Evolutionary conservation across 2,329 filamentous ascomycete genomes (phyloP).

Genomic region (Fusarium sterilihyphosum): DNA sequence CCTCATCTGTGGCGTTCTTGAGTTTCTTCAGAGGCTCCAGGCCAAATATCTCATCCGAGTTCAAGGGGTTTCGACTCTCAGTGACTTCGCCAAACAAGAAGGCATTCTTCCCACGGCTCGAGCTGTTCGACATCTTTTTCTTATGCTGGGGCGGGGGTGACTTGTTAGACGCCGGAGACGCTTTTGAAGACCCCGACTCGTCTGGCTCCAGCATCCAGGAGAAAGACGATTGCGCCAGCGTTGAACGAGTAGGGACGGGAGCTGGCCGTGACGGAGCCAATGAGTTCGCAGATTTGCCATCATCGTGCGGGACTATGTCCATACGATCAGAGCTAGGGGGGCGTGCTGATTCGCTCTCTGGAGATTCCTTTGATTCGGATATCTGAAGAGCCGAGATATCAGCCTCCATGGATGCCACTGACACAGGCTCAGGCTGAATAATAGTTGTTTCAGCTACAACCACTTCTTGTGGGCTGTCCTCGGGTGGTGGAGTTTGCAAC

Average conservation of each 20-base stretch:
- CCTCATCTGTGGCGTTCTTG: constrained; percentile 31
- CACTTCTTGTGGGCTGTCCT: constrained; percentile 23
- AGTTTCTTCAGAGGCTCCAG: constrained; percentile 58
- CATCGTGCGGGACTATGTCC: constrained; percentile 28
- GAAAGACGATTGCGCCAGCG: constrained; percentile 78
- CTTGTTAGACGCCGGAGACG: constrained; percentile 38
- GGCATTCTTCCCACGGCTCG: constrained; percentile 64
- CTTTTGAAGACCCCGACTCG: constrained; percentile 44
- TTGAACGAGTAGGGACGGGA: constrained; percentile 68
- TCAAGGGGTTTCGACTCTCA: constrained; percentile 49
- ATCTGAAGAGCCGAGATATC: constrained; percentile 37
- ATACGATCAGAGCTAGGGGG: constrained; percentile 27
- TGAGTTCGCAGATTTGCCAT: constrained; percentile 17
- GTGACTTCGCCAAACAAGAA: constrained; percentile 68
- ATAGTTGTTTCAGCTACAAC: constrained; percentile 19
- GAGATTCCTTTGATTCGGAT: constrained; percentile 5
- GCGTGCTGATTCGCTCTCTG: constrained; percentile 1
- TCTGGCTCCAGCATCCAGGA: constrained; percentile 80
- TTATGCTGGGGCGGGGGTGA: constrained; percentile 50
- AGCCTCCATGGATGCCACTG: constrained; percentile 4
- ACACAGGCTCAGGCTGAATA: constrained; percentile 23
- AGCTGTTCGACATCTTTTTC: constrained; percentile 55
- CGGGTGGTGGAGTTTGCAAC: constrained; percentile 27
- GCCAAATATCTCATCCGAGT: constrained; percentile 64
- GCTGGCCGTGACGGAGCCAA: constrained; percentile 35